phyloP scores from a whole-genome alignment of 1,139 yeast genomes.

The Geotrichum australiense region DNA sequence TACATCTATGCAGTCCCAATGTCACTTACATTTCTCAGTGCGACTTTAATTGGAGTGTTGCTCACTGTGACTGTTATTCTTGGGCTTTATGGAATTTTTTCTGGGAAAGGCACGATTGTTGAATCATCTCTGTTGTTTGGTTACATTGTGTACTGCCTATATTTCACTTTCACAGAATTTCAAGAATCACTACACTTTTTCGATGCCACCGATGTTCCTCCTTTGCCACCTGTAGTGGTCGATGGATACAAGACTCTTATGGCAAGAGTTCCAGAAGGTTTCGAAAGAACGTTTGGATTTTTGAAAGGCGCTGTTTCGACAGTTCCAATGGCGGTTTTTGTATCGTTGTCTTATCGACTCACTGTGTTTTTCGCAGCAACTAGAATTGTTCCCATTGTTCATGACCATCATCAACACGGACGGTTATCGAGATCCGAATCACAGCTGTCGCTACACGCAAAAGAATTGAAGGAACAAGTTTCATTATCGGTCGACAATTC shows the following conservation, averaged over 20 bases:
- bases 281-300: constrained; percentile 62
- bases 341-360: constrained; percentile 77
- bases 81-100: constrained; percentile 76
- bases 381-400: constrained; percentile 65
- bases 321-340: constrained; percentile 71
- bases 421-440: too few relatives aligned
- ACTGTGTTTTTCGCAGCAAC: constrained; percentile 91
- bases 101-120: constrained; percentile 78
- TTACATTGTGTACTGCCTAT: constrained; percentile 85
- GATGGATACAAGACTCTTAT: constrained; percentile 38
- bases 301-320: constrained; percentile 63
- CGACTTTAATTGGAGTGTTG: constrained; percentile 79
- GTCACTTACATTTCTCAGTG: constrained; percentile 57
- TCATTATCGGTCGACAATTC: too few relatives aligned
- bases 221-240: constrained; percentile 35
- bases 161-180: constrained; percentile 82
- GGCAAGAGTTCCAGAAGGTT: constrained; percentile 41
- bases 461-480: not conserved
- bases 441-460: constrained; percentile 1
- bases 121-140: constrained; percentile 84
- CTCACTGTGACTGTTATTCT: constrained; percentile 69
- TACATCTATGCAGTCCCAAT: constrained; percentile 76
- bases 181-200: constrained; percentile 31
- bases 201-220: constrained; percentile 26
- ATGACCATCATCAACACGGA: constrained; percentile 17